A percentile compares a stretch with the other conserved stretches of the same genome.
phyloP scores from a whole-genome alignment of 257 asterid genomes.

The Datura wrightii region DNA sequence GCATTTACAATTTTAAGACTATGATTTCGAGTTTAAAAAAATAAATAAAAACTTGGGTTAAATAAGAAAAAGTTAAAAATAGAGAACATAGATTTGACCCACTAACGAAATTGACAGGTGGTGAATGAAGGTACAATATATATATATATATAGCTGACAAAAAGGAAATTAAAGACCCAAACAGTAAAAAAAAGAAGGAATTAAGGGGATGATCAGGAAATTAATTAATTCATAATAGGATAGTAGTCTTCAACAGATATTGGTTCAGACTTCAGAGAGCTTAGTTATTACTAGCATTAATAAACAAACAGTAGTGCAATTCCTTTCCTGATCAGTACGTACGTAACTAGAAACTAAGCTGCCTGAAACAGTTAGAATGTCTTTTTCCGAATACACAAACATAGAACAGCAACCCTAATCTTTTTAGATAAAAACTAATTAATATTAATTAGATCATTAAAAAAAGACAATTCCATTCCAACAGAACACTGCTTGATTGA shows the following conservation, averaged over 20 bases:
- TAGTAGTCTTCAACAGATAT: no score
- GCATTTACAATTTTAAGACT: no score
- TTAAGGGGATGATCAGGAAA: not conserved
- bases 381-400: slow-evolving; percentile 26
- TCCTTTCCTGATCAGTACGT: slow-evolving; percentile 41
- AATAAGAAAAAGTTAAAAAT: no score
- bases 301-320: slow-evolving; percentile 34
- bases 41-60: no score
- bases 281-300: slow-evolving; percentile 32
- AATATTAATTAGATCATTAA: not conserved
- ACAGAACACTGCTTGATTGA: not conserved
- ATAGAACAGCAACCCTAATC: slow-evolving; percentile 1
- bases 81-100: not conserved
- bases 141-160: not conserved
- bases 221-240: no score
- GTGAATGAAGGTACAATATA: not conserved
- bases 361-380: slow-evolving; percentile 37
- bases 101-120: not conserved
- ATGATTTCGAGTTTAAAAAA: no score
- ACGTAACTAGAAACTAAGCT: slow-evolving; percentile 25
- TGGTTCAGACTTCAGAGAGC: slow-evolving; percentile 36
- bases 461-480: slow-evolving; percentile 12
- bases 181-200: not conserved
- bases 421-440: not conserved
- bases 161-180: not conserved